These are phyloP conservation scores for Yamadazyma jaroonii DNA, from an alignment of 1,139 yeast species.

Conservation along the genomic window DNA sequence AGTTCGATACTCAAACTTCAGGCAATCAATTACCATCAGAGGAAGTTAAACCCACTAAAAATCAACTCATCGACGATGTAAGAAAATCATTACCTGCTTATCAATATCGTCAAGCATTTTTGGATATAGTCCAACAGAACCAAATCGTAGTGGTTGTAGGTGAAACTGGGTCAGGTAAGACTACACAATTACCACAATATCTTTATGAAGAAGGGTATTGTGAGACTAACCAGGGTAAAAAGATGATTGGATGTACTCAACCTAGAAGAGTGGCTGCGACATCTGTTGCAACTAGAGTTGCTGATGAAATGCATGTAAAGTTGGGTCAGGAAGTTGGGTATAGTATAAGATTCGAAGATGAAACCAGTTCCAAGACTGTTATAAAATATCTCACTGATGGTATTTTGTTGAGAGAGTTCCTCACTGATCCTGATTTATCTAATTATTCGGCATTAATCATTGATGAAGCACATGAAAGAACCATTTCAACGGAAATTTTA, in stretches of 20 bases:
- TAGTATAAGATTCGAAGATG: slow-evolving; percentile 81
- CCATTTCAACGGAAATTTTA: slow-evolving; percentile 87
- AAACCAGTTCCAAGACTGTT: slow-evolving; percentile 57
- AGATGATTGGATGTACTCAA: slow-evolving; percentile 82
- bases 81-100: slow-evolving; percentile 77
- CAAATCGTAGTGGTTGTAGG: slow-evolving; percentile 90
- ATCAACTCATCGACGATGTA: slow-evolving; percentile 35
- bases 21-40: slow-evolving; percentile 20
- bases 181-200: slow-evolving; percentile 92
- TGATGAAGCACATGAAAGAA: slow-evolving; percentile 97
- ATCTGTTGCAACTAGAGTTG: slow-evolving; percentile 88
- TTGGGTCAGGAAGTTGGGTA: slow-evolving; percentile 87
- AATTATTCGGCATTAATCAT: slow-evolving; percentile 82
- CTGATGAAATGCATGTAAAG: slow-evolving; percentile 73
- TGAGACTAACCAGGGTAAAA: slow-evolving; percentile 26
- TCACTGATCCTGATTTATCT: slow-evolving; percentile 68
- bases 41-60: slow-evolving; percentile 12
- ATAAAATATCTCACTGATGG: slow-evolving; percentile 94
- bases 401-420: slow-evolving; percentile 81
- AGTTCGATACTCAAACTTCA: slow-evolving; percentile 50
- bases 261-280: slow-evolving; percentile 96
- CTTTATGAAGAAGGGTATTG: slow-evolving; percentile 80
- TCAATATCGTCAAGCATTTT: slow-evolving; percentile 55
- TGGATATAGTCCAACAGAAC: slow-evolving; percentile 59
- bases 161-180: slow-evolving; percentile 97